phyloP scores from a whole-genome alignment of 2,329 filamentous ascomycete species.

The Phialocephala sp. region DNA sequence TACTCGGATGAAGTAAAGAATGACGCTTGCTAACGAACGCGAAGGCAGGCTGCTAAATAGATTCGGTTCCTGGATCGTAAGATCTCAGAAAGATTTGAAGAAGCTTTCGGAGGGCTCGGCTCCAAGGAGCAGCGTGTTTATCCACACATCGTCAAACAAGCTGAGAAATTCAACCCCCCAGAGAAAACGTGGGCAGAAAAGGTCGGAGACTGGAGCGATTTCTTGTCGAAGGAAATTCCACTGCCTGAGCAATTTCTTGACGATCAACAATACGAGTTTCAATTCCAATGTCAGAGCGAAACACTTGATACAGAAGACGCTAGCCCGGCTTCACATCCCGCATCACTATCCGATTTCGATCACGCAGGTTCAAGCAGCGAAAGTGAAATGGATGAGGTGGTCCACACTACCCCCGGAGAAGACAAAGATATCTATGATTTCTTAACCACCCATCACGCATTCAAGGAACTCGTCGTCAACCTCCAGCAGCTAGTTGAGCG shows the following conservation, averaged over 20 bases:
- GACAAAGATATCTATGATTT: conserved; percentile 13
- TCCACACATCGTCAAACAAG: conserved; percentile 8
- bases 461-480: conserved; percentile 2
- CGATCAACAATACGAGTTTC: background rate
- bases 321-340: background rate
- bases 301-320: background rate
- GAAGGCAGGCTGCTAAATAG: conserved; percentile 13
- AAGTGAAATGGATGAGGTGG: conserved; percentile 1
- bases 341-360: conserved; percentile 8
- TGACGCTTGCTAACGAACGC: background rate
- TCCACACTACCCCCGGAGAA: conserved; percentile 12
- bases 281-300: background rate
- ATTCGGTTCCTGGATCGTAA: conserved; percentile 9
- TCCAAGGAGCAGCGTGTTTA: conserved; percentile 12
- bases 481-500: conserved; percentile 7
- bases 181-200: conserved; percentile 13
- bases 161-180: background rate
- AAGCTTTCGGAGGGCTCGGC: background rate
- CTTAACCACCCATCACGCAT: conserved; percentile 13
- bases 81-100: conserved; percentile 9
- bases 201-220: conserved; percentile 8
- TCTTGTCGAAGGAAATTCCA: background rate
- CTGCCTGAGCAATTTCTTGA: background rate
- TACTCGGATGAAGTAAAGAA: conserved; percentile 10
- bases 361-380: conserved; percentile 6